phyloP scores from a whole-genome alignment of 805 yeast species.

The Metschnikowia proteae region DNA sequence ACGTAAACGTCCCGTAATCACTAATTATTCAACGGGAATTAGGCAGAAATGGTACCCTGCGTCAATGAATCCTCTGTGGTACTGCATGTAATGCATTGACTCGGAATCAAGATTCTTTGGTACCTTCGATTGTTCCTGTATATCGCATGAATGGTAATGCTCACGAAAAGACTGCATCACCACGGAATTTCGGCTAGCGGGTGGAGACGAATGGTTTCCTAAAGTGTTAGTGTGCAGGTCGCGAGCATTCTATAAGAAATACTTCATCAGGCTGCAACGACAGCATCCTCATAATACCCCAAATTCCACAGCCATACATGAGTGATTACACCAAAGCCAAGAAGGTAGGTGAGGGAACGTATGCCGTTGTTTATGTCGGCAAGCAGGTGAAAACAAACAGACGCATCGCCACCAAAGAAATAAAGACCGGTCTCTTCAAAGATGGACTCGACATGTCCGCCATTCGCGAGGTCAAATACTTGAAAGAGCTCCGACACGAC shows the following conservation, averaged over 20 bases:
- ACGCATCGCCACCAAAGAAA: conserved; percentile 87
- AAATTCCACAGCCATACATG: neutral
- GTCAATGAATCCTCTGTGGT: too few species aligned
- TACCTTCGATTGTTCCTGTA: too few species aligned
- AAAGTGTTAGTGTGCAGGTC: neutral
- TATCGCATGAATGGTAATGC: too few species aligned
- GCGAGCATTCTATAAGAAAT: neutral
- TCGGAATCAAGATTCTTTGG: too few species aligned
- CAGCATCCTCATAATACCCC: neutral
- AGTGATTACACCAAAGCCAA: conserved; percentile 49
- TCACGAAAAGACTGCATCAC: too few species aligned
- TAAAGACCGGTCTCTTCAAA: conserved; percentile 88
- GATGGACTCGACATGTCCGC: conserved; percentile 99
- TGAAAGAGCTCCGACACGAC: conserved; percentile 70
- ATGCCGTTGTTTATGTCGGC: conserved; percentile 93
- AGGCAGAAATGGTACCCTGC: too few species aligned
- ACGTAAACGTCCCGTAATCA: too few species aligned
- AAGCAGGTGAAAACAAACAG: conserved; percentile 52
- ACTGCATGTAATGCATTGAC: too few species aligned
- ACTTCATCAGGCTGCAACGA: conserved; percentile 1
- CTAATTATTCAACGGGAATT: too few species aligned
- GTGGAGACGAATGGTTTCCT: neutral
- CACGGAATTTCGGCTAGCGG: too few species aligned
- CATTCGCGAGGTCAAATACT: conserved; percentile 82
- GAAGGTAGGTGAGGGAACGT: conserved; percentile 98